A percentile compares a stretch with the other conserved stretches of the same genome.
phyloP scores from a whole-genome alignment of 228 moss, liverwort and hornwort species.

The Sphagnum fallax region DNA sequence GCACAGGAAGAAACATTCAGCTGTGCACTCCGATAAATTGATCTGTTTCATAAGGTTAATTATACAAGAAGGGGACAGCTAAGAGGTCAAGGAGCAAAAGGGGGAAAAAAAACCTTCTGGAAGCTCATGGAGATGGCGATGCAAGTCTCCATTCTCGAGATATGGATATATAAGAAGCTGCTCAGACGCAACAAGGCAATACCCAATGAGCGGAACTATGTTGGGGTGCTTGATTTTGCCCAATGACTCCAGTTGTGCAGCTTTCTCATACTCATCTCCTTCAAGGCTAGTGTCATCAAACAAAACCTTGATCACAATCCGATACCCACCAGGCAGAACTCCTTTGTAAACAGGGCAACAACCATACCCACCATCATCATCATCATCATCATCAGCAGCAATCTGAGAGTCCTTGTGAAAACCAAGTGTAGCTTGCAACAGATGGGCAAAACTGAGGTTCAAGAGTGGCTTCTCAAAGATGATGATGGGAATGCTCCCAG shows the following conservation, averaged over 20 bases:
- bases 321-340: slow-evolving; percentile 44
- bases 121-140: slow-evolving; percentile 56
- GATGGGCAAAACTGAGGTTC: slow-evolving; percentile 67
- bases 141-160: slow-evolving; percentile 71
- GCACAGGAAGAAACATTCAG: too few species aligned
- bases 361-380: slow-evolving; percentile 53
- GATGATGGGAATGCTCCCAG: slow-evolving; percentile 53
- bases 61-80: too few species aligned
- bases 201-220: slow-evolving; percentile 60
- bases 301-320: slow-evolving; percentile 74
- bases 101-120: slow-evolving; percentile 27
- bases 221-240: slow-evolving; percentile 68
- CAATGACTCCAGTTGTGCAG: slow-evolving; percentile 51
- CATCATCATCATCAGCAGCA: background rate
- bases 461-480: slow-evolving; percentile 93
- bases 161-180: slow-evolving; percentile 61
- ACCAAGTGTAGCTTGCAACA: slow-evolving; percentile 53
- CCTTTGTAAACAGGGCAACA: slow-evolving; percentile 50
- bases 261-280: slow-evolving; percentile 45
- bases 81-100: too few species aligned
- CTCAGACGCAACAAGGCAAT: slow-evolving; percentile 67
- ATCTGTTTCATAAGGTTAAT: too few species aligned
- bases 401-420: slow-evolving; percentile 66
- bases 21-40: too few species aligned
- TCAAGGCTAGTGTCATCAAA: slow-evolving; percentile 37